phyloP scores from a whole-genome alignment of 2,329 filamentous ascomycete genomes.

The Aureobasidium sp. region DNA sequence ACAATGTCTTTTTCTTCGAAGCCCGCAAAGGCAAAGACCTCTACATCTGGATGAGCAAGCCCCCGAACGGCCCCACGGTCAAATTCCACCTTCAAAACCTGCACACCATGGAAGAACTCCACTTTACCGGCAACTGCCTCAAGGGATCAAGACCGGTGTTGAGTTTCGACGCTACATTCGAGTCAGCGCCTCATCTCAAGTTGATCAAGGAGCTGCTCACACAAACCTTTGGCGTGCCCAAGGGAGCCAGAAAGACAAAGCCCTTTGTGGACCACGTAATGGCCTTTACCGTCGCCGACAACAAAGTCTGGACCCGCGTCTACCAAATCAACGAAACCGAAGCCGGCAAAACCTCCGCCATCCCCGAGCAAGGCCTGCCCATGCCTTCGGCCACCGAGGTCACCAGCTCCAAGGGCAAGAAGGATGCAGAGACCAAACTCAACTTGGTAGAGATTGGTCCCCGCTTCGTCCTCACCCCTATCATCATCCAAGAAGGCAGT shows the following conservation, averaged over 20 bases:
- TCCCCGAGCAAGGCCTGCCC: slow-evolving; percentile 13
- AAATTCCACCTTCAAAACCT: slow-evolving; percentile 68
- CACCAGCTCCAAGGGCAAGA: slow-evolving; percentile 27
- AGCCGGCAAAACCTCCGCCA: slow-evolving; percentile 37
- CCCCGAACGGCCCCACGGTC: slow-evolving; percentile 70
- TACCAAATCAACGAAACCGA: slow-evolving; percentile 89
- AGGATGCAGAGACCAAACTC: slow-evolving; percentile 60
- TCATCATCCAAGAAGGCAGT: slow-evolving; percentile 87
- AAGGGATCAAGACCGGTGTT: slow-evolving; percentile 87
- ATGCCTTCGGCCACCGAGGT: slow-evolving; percentile 21
- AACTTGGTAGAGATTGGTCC: slow-evolving; percentile 88
- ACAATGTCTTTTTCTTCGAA: slow-evolving; percentile 92
- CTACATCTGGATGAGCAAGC: slow-evolving; percentile 87
- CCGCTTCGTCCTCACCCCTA: slow-evolving; percentile 84
- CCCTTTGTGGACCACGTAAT: slow-evolving; percentile 95
- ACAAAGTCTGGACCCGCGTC: slow-evolving; percentile 91
- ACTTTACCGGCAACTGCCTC: slow-evolving; percentile 93
- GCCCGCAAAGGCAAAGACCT: slow-evolving; percentile 89
- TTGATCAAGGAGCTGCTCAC: slow-evolving; percentile 84
- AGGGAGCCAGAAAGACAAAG: slow-evolving; percentile 79
- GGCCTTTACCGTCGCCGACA: slow-evolving; percentile 81
- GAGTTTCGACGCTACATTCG: slow-evolving; percentile 80
- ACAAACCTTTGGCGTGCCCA: slow-evolving; percentile 86
- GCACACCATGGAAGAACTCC: slow-evolving; percentile 93
- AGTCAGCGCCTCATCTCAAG: slow-evolving; percentile 59